Evolutionary conservation across 1,284 basidiomycete species (phyloP).

Genomic region (Malassezia nana): DNA sequence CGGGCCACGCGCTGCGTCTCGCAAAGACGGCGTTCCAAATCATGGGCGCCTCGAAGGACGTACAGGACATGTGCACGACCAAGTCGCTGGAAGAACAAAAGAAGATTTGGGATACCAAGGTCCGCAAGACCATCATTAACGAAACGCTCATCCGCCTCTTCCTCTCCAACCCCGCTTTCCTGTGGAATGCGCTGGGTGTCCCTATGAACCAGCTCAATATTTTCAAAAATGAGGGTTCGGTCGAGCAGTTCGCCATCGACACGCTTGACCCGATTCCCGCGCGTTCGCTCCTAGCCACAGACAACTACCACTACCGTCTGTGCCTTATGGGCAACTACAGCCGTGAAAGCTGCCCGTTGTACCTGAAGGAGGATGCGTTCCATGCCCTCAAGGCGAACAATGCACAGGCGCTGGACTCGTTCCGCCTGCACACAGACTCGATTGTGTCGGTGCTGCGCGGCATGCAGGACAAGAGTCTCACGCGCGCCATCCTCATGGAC

Average conservation of each 20-base stretch:
- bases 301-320: slow-evolving; percentile 49
- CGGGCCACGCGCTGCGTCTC: slow-evolving; percentile 56
- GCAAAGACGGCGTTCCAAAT: slow-evolving; percentile 59
- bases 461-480: slow-evolving; percentile 35
- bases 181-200: slow-evolving; percentile 73
- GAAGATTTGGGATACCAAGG: slow-evolving; percentile 57
- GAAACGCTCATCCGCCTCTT: slow-evolving; percentile 57
- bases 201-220: slow-evolving; percentile 65
- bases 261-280: slow-evolving; percentile 44
- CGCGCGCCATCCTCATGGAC: slow-evolving; percentile 62
- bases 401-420: slow-evolving; percentile 55
- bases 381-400: slow-evolving; percentile 55
- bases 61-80: slow-evolving; percentile 57
- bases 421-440: slow-evolving; percentile 68
- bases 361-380: slow-evolving; percentile 62
- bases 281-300: slow-evolving; percentile 32
- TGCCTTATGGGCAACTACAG: slow-evolving; percentile 61
- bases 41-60: slow-evolving; percentile 57
- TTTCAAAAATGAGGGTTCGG: slow-evolving; percentile 59
- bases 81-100: slow-evolving; percentile 58
- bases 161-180: slow-evolving; percentile 55
- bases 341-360: slow-evolving; percentile 61
- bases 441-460: slow-evolving; percentile 59
- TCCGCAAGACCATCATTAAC: slow-evolving; percentile 62
- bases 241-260: slow-evolving; percentile 46